Conservation (phyloP, 306 rosid genomes). For the Luffa aegyptiaca region DNA sequence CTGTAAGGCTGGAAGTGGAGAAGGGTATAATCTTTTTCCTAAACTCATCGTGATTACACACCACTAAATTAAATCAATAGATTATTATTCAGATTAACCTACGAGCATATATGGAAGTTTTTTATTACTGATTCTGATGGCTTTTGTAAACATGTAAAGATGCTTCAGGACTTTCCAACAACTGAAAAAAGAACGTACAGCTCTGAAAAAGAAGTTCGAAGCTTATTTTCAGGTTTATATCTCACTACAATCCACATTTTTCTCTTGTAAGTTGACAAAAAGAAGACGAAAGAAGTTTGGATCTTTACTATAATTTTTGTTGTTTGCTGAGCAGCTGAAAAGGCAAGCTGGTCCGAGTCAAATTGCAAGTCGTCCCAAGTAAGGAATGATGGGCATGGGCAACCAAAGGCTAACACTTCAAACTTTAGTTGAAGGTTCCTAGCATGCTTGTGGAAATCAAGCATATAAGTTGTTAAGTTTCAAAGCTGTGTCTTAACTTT, state of each 20-base stretch:
- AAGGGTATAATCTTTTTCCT: slow-evolving; percentile 46
- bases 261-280: background rate
- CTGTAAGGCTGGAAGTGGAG: slow-evolving; percentile 54
- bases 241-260: background rate
- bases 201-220: slow-evolving; percentile 74
- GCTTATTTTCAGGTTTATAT: slow-evolving; percentile 72
- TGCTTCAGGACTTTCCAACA: slow-evolving; percentile 71
- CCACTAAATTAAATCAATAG: background rate
- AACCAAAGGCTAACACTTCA: background rate
- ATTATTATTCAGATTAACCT: background rate
- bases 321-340: slow-evolving; percentile 30
- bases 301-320: background rate
- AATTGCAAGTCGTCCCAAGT: slow-evolving; percentile 45
- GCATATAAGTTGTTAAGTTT: background rate
- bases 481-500: background rate
- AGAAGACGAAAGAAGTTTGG: background rate
- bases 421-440: background rate
- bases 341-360: slow-evolving; percentile 51
- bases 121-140: background rate
- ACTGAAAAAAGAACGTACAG: slow-evolving; percentile 59
- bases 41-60: background rate
- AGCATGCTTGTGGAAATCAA: background rate
- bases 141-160: slow-evolving; percentile 22
- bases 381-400: background rate
- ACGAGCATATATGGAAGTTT: background rate